Conservation (phyloP, 495 filamentous ascomycete species). For the Neurospora intermedia region DNA sequence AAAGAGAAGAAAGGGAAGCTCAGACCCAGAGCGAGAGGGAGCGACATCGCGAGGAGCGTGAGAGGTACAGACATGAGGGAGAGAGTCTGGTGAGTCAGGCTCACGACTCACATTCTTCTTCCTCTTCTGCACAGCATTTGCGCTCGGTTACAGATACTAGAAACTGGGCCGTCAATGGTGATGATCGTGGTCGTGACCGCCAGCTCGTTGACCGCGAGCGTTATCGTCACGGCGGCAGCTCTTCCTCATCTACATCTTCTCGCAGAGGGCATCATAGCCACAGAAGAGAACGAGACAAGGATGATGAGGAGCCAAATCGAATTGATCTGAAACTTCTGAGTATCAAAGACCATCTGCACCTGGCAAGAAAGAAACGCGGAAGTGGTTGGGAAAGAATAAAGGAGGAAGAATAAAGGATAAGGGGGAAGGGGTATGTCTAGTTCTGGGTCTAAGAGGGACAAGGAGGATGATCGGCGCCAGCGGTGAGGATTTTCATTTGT, state of each 20-base stretch:
- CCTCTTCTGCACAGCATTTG: background rate
- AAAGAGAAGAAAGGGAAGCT: background rate
- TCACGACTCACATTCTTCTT: background rate
- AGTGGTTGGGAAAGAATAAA: background rate
- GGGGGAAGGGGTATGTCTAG: background rate
- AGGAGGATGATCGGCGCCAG: background rate
- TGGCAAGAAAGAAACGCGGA: background rate
- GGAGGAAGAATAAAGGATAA: background rate
- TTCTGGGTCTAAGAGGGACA: background rate
- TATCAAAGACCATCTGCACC: background rate
- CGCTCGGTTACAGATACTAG: background rate
- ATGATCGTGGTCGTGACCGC: background rate
- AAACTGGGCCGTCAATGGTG: background rate
- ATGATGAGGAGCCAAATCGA: background rate
- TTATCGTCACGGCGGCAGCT: background rate
- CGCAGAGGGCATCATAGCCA: slow-evolving; percentile 46
- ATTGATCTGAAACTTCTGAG: background rate
- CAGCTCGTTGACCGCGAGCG: slow-evolving; percentile 14
- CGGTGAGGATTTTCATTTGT: background rate
- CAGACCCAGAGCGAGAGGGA: background rate
- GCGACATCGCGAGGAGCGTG: background rate
- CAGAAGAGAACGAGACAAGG: background rate
- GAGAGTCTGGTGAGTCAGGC: background rate
- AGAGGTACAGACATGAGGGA: background rate
- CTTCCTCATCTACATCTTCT: slow-evolving; percentile 80